phyloP scores from a whole-genome alignment of 1,139 yeast genomes.

The Arxiozyma telluris region DNA sequence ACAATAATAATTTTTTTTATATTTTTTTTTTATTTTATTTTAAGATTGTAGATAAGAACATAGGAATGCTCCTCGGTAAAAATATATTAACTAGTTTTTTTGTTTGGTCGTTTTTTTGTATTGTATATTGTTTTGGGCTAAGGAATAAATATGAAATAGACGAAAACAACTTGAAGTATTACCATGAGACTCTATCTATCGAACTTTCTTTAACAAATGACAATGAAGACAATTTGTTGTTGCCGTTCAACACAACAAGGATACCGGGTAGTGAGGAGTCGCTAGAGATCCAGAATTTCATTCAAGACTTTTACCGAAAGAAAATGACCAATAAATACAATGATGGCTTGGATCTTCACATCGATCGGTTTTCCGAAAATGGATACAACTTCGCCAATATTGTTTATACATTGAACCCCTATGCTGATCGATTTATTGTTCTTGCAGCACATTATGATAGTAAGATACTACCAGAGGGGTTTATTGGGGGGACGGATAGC shows the following conservation, averaged over 20 bases:
- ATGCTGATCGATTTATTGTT: constrained; percentile 31
- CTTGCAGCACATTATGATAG: constrained; percentile 52
- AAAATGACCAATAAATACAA: constrained; percentile 9
- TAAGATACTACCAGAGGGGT: constrained; percentile 40
- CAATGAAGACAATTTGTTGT: constrained; percentile 10
- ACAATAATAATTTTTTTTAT: no score
- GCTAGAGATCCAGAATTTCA: constrained; percentile 33
- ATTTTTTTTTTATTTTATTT: no score
- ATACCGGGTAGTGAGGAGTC: constrained; percentile 41
- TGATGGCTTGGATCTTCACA: constrained; percentile 34
- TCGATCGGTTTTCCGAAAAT: constrained; percentile 36
- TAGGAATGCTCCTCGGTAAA: not conserved
- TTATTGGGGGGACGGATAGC: constrained; percentile 51
- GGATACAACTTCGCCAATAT: constrained; percentile 40
- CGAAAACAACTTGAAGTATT: constrained; percentile 1
- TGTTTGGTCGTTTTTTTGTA: not conserved
- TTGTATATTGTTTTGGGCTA: not conserved
- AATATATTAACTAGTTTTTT: not conserved
- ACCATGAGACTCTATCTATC: not conserved
- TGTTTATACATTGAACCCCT: constrained; percentile 30
- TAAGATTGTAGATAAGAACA: not conserved
- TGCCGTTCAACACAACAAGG: constrained; percentile 34
- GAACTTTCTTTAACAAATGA: constrained; percentile 10
- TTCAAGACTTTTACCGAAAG: constrained; percentile 25
- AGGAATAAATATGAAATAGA: not conserved